Percentiles rank a stretch among this genome's conserved stretches.
phyloP scores from a whole-genome alignment of 352 stramenopile genomes.

The Pythium myriotylum region DNA sequence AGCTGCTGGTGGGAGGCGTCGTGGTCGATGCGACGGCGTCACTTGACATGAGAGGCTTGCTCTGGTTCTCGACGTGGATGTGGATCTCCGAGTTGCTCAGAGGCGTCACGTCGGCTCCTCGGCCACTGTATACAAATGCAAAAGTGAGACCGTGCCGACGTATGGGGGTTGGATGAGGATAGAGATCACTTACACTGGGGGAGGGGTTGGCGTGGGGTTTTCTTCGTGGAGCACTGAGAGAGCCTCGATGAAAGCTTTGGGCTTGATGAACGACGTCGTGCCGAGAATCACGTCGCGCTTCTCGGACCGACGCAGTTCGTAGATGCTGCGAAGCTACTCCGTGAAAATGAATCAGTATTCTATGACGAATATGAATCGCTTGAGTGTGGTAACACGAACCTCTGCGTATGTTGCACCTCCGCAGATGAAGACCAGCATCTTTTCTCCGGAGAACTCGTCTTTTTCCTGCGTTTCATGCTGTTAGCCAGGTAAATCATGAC shows the following conservation, averaged over 20 bases:
- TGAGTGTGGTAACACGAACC: conserved; percentile 39
- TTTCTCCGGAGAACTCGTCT: conserved; percentile 70
- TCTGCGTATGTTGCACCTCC: conserved; percentile 95
- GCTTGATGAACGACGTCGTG: conserved; percentile 71
- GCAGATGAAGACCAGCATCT: conserved; percentile 95
- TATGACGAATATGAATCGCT: neutral
- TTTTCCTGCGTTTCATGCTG: conserved; percentile 37
- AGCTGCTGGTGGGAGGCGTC: neutral
- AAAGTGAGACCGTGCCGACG: no score
- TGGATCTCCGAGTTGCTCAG: conserved; percentile 70
- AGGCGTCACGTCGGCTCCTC: conserved; percentile 54
- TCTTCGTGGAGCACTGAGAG: conserved; percentile 68
- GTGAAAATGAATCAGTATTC: neutral
- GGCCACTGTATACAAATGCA: conserved; percentile 39
- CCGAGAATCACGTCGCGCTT: conserved; percentile 77
- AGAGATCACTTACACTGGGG: conserved; percentile 18
- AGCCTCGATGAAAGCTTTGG: conserved; percentile 56
- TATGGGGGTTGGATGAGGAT: no score
- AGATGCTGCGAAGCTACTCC: conserved; percentile 73
- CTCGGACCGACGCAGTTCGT: conserved; percentile 66
- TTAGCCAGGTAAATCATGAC: neutral
- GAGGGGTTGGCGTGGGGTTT: conserved; percentile 27
- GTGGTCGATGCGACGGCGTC: neutral
- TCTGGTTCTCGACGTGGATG: conserved; percentile 62
- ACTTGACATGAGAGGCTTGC: conserved; percentile 23